Evolutionary conservation across 176 grass and related monocot genomes (phyloP).

Genomic region (Elaeis guineensis): DNA sequence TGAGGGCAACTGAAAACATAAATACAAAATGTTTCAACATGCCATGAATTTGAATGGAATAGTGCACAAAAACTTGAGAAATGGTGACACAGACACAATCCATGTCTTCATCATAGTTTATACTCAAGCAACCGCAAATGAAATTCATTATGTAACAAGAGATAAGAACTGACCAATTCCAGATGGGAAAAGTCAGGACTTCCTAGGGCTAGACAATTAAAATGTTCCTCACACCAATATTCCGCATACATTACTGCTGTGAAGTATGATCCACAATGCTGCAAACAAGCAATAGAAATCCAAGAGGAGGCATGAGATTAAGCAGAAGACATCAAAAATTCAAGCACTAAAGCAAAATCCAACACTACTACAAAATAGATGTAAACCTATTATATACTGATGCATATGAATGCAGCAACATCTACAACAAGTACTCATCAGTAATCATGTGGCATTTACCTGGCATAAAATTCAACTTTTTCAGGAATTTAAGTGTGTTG

Average conservation of each 20-base stretch:
- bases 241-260: slow-evolving; percentile 74
- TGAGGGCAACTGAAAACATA: slow-evolving; percentile 57
- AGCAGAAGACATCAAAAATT: slow-evolving; percentile 7
- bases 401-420: too few relatives aligned
- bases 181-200: slow-evolving; percentile 73
- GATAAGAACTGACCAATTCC: slow-evolving; percentile 49
- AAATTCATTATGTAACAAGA: background rate
- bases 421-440: too few relatives aligned
- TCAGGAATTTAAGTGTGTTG: too few relatives aligned
- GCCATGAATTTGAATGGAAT: too few relatives aligned
- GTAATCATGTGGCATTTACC: too few relatives aligned
- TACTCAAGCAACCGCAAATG: too few relatives aligned
- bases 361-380: background rate
- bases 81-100: too few relatives aligned
- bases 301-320: background rate
- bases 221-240: slow-evolving; percentile 92
- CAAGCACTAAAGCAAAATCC: slow-evolving; percentile 6
- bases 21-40: slow-evolving; percentile 3
- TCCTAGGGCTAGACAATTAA: slow-evolving; percentile 61
- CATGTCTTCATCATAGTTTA: too few relatives aligned
- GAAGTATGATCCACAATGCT: slow-evolving; percentile 78
- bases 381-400: too few relatives aligned
- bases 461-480: too few relatives aligned
- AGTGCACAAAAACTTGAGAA: too few relatives aligned
- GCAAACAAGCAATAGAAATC: slow-evolving; percentile 17